Conservation (phyloP, 2,329 filamentous ascomycete species). For the Lecanosticta acicola region DNA sequence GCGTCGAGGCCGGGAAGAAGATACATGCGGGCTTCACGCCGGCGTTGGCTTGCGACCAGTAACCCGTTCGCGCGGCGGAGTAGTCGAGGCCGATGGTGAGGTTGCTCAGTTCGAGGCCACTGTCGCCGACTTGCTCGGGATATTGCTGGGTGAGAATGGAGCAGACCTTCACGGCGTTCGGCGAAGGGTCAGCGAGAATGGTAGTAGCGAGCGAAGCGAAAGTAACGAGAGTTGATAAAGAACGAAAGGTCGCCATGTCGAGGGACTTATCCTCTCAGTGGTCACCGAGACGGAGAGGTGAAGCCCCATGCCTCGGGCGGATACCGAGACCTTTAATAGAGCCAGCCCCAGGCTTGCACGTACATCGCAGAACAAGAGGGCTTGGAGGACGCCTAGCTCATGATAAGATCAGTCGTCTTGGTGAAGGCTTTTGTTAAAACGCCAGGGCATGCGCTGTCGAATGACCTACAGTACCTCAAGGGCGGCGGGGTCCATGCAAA, state of each 20-base stretch:
- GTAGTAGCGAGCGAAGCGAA: background rate
- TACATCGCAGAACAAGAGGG: too few relatives aligned
- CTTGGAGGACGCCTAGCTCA: too few relatives aligned
- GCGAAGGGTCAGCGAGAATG: slow-evolving; percentile 1
- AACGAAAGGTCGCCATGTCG: slow-evolving; percentile 3
- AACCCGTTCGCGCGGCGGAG: slow-evolving; percentile 11
- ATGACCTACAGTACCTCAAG: too few relatives aligned
- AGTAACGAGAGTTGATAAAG: background rate
- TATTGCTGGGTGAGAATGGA: slow-evolving; percentile 4
- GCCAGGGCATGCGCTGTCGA: too few relatives aligned
- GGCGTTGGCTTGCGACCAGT: slow-evolving; percentile 20
- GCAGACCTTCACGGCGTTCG: slow-evolving; percentile 6
- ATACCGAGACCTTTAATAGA: background rate
- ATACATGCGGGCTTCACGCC: slow-evolving; percentile 19
- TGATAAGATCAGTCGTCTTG: too few relatives aligned
- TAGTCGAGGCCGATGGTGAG: slow-evolving; percentile 12
- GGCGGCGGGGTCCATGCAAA: too few relatives aligned
- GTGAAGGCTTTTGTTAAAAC: too few relatives aligned
- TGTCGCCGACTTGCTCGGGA: slow-evolving; percentile 14
- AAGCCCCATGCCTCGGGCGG: too few relatives aligned
- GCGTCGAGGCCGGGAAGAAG: slow-evolving; percentile 43
- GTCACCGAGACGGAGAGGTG: too few relatives aligned
- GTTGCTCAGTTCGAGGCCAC: slow-evolving; percentile 9
- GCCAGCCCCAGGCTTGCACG: too few relatives aligned
- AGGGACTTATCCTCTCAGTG: background rate